These are phyloP conservation scores for Chloranthus sessilifolius DNA, from an alignment of 164 flowering plant species.

Conservation along the genomic window DNA sequence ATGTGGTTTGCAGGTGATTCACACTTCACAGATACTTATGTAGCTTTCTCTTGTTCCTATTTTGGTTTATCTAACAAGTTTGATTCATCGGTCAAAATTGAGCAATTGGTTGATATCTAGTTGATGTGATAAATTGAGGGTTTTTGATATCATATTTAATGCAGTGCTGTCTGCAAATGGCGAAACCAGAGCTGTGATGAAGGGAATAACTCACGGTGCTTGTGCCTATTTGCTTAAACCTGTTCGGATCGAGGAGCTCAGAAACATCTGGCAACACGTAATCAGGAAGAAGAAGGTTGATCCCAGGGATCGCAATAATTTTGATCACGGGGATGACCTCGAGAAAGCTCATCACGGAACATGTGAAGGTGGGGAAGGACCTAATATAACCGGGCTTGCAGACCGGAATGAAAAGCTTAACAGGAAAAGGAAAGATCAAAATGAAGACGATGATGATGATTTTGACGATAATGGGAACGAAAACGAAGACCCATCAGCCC, in stretches of 20 bases:
- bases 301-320: slow-evolving; percentile 4
- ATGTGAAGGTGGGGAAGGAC: slow-evolving; percentile 31
- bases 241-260: slow-evolving; percentile 25
- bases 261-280: slow-evolving; percentile 46
- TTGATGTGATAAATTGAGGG: no score
- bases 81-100: no score
- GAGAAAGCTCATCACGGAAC: slow-evolving; percentile 24
- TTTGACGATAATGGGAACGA: slow-evolving; percentile 44
- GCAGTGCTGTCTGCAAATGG: slow-evolving; percentile 33
- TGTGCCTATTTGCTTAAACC: slow-evolving; percentile 38
- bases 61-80: no score
- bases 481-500: slow-evolving; percentile 56
- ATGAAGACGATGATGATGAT: slow-evolving; percentile 64
- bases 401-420: slow-evolving; percentile 46
- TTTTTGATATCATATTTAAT: no score
- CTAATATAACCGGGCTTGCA: slow-evolving; percentile 10
- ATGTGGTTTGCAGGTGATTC: no score
- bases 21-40: no score
- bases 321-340: slow-evolving; percentile 3
- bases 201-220: slow-evolving; percentile 36
- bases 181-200: slow-evolving; percentile 25
- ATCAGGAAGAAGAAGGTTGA: slow-evolving; percentile 18
- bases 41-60: no score
- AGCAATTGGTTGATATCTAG: no score
- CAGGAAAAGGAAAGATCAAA: slow-evolving; percentile 63